phyloP scores from a whole-genome alignment of 2,329 filamentous ascomycete genomes.

The Monosporascus sp. region DNA sequence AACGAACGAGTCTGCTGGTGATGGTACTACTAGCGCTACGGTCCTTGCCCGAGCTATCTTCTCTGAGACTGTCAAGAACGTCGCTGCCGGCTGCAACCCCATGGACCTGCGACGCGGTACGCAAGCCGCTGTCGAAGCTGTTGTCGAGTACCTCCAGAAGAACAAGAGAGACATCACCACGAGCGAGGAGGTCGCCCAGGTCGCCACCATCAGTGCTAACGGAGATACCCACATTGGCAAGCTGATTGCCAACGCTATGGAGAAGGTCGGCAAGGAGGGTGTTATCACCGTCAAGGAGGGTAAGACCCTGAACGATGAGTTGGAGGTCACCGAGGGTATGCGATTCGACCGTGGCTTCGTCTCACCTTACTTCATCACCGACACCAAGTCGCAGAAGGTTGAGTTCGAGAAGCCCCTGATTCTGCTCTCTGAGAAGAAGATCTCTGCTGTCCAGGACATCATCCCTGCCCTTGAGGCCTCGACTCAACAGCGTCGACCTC shows the following conservation, averaged over 20 bases:
- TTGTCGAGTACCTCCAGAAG: slow-evolving; percentile 87
- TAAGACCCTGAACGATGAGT: slow-evolving; percentile 96
- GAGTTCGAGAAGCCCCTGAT: slow-evolving; percentile 99
- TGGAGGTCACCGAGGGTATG: slow-evolving; percentile 99
- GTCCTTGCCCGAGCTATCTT: slow-evolving; percentile 97
- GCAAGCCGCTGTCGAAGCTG: slow-evolving; percentile 90
- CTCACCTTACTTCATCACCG: slow-evolving; percentile 99
- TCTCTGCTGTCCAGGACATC: slow-evolving; percentile 97
- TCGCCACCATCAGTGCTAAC: slow-evolving; percentile 97
- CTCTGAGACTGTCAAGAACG: slow-evolving; percentile 99
- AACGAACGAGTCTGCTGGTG: slow-evolving; percentile 98
- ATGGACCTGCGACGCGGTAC: slow-evolving; percentile 98
- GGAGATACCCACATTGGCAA: slow-evolving; percentile 92
- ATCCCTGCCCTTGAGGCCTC: slow-evolving; percentile 97
- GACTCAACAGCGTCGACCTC: slow-evolving; percentile 87
- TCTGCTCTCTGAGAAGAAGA: slow-evolving; percentile 99
- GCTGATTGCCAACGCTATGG: slow-evolving; percentile 97
- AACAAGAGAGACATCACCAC: slow-evolving; percentile 99
- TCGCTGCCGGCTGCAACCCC: slow-evolving; percentile 97
- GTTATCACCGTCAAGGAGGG: slow-evolving; percentile 99
- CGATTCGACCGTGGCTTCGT: slow-evolving; percentile 98
- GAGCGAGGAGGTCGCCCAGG: slow-evolving; percentile 93
- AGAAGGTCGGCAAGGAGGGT: slow-evolving; percentile 99
- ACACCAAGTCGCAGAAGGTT: slow-evolving; percentile 96
- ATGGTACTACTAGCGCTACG: slow-evolving; percentile 96